Conservation (phyloP, 164 flowering plant genomes). For the Chimonanthus salicifolius region DNA sequence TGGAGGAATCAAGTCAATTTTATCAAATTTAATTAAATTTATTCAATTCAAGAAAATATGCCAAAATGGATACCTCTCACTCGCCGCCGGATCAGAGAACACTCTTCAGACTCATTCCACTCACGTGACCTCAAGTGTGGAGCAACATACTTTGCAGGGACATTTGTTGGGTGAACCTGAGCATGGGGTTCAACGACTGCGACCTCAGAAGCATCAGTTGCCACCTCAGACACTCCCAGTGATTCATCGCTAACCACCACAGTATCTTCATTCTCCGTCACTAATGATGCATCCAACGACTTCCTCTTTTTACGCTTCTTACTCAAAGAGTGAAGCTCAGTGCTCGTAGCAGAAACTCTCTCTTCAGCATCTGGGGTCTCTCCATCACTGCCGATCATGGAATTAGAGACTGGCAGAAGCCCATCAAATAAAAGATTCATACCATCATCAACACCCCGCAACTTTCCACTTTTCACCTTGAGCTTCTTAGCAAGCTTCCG, state of each 20-base stretch:
- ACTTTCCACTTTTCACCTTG: slow-evolving; percentile 61
- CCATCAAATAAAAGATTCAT: slow-evolving; percentile 53
- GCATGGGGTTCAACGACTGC: slow-evolving; percentile 19
- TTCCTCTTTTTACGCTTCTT: slow-evolving; percentile 34
- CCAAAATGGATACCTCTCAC: slow-evolving; percentile 45
- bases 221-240: slow-evolving; percentile 6
- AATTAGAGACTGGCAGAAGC: slow-evolving; percentile 31
- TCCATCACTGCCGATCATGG: slow-evolving; percentile 13
- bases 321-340: slow-evolving; percentile 1
- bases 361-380: slow-evolving; percentile 15
- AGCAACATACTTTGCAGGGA: slow-evolving; percentile 50
- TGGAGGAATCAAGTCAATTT: background rate
- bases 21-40: background rate
- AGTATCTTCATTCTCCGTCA: slow-evolving; percentile 14
- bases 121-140: slow-evolving; percentile 67
- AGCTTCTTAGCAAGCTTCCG: slow-evolving; percentile 77
- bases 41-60: background rate
- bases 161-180: slow-evolving; percentile 9
- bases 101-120: slow-evolving; percentile 51
- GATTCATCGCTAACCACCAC: background rate
- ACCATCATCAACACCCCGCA: slow-evolving; percentile 56
- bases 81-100: slow-evolving; percentile 55
- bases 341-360: background rate
- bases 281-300: slow-evolving; percentile 2
- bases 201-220: slow-evolving; percentile 13